Percentiles rank a stretch among this genome's conserved stretches.
Evolutionary conservation across 352 stramenopile genomes (phyloP).

Genomic region (Pythium aristosporum): DNA sequence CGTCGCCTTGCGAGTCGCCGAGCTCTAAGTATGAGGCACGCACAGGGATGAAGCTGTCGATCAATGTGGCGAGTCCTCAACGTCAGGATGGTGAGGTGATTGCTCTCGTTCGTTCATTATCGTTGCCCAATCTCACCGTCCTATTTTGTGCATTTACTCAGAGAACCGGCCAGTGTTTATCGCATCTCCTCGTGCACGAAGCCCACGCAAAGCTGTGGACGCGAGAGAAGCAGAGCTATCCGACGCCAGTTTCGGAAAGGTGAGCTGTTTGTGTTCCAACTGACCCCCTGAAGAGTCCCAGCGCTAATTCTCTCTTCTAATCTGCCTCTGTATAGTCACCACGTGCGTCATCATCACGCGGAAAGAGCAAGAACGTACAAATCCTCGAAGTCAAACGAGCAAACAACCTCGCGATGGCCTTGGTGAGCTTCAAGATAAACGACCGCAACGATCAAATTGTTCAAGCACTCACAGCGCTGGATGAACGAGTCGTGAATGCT

Average conservation of each 20-base stretch:
- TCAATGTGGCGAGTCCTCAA: conserved; percentile 46
- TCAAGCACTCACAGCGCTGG: conserved; percentile 54
- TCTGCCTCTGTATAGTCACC: conserved; percentile 26
- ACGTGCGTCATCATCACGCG: conserved; percentile 62
- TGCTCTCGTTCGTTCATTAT: not conserved
- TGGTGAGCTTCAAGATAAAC: conserved; percentile 79
- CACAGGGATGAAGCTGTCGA: conserved; percentile 49
- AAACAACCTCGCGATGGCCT: conserved; percentile 73
- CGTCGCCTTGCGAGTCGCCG: conserved; percentile 13
- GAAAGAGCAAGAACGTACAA: conserved; percentile 73
- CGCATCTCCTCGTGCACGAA: conserved; percentile 50
- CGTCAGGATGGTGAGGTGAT: conserved; percentile 40
- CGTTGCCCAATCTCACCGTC: not conserved
- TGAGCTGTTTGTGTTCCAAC: conserved; percentile 14
- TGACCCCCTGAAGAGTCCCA: not conserved
- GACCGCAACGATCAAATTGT: conserved; percentile 66
- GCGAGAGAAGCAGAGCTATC: conserved; percentile 12
- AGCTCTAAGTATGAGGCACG: conserved; percentile 46
- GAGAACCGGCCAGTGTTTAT: conserved; percentile 50
- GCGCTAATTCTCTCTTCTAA: not conserved
- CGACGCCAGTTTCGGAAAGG: conserved; percentile 60
- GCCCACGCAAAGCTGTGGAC: conserved; percentile 25
- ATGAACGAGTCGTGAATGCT: conserved; percentile 54
- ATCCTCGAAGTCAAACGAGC: conserved; percentile 77
- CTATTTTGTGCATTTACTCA: conserved; percentile 13